Evolutionary conservation across 2,329 filamentous ascomycete genomes (phyloP).

Genomic region (Claviceps sorghi): DNA sequence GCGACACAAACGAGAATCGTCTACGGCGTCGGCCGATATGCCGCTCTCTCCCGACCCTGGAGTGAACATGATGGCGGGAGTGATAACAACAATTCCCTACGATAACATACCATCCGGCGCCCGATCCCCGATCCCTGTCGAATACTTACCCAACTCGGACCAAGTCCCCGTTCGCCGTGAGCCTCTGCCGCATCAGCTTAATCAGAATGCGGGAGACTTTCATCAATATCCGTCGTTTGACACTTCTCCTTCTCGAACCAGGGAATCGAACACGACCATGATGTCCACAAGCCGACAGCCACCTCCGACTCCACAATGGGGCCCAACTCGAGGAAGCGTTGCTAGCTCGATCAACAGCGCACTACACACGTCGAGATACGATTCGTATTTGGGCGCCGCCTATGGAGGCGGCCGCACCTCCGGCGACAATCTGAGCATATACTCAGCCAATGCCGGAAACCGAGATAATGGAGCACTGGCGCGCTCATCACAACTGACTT

Average conservation of each 20-base stretch:
- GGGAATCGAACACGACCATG: conserved; percentile 43
- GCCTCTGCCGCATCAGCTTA: conserved; percentile 68
- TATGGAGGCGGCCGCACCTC: conserved; percentile 43
- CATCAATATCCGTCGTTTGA: conserved; percentile 78
- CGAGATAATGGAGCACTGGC: conserved; percentile 19
- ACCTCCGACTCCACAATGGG: conserved; percentile 69
- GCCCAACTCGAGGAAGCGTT: conserved; percentile 36
- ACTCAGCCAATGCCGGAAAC: conserved; percentile 40
- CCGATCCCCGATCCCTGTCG: conserved; percentile 55
- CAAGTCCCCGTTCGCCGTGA: conserved; percentile 51
- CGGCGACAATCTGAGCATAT: conserved; percentile 38
- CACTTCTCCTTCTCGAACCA: conserved; percentile 24
- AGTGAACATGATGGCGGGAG: conserved; percentile 61
- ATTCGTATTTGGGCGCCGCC: conserved; percentile 45
- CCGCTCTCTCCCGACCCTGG: conserved; percentile 49
- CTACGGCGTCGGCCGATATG: conserved; percentile 55
- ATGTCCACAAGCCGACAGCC: conserved; percentile 54
- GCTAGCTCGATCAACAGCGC: conserved; percentile 34
- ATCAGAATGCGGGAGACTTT: conserved; percentile 62
- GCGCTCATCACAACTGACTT: conserved; percentile 27
- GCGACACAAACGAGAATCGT: conserved; percentile 60
- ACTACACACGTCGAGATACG: conserved; percentile 45
- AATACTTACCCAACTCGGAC: conserved; percentile 56
- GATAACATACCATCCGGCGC: conserved; percentile 52
- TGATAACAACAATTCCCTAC: conserved; percentile 81